These are phyloP conservation scores for Colletotrichum cereale DNA, from an alignment of 2,329 filamentous ascomycete species.

Conservation along the genomic window DNA sequence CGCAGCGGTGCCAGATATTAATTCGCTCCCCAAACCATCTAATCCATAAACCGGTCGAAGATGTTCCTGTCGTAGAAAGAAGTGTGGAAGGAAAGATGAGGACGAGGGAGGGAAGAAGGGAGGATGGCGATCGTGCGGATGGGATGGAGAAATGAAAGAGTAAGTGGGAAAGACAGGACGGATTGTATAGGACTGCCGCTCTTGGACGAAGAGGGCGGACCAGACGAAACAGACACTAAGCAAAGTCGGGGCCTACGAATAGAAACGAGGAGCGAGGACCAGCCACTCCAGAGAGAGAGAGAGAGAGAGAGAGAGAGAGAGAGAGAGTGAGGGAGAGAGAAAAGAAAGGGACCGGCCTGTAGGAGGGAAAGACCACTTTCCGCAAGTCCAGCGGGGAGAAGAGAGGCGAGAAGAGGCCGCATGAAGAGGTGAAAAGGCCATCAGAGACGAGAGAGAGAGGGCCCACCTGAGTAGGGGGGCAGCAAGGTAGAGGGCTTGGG, in stretches of 20 bases:
- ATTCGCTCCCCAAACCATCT: conserved; percentile 51
- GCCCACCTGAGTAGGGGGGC: conserved; percentile 36
- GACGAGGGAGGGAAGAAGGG: conserved; percentile 40
- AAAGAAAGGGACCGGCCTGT: conserved; percentile 41
- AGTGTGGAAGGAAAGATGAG: conserved; percentile 20
- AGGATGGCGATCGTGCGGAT: conserved; percentile 40
- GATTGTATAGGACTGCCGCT: conserved; percentile 32
- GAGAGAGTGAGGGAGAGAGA: conserved; percentile 50
- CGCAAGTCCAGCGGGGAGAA: conserved; percentile 13
- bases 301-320: conserved; percentile 47
- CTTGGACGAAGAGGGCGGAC: conserved; percentile 50
- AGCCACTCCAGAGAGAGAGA: conserved; percentile 49
- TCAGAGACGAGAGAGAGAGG: conserved; percentile 40
- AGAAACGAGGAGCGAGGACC: conserved; percentile 50
- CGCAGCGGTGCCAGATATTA: conserved; percentile 50
- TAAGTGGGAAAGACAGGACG: conserved; percentile 42
- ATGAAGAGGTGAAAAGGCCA: conserved; percentile 39
- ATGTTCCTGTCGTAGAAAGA: conserved; percentile 21
- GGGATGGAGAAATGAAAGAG: conserved; percentile 43
- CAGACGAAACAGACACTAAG: conserved; percentile 59
- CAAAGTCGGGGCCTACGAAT: conserved; percentile 47
- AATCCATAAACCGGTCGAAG: conserved; percentile 49
- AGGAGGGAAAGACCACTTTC: conserved; percentile 31
- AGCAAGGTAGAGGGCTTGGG: conserved; percentile 36
- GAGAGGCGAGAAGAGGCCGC: conserved; percentile 29